Conservation (phyloP, 148 eudicot genomes). For the Rheum nobile region DNA sequence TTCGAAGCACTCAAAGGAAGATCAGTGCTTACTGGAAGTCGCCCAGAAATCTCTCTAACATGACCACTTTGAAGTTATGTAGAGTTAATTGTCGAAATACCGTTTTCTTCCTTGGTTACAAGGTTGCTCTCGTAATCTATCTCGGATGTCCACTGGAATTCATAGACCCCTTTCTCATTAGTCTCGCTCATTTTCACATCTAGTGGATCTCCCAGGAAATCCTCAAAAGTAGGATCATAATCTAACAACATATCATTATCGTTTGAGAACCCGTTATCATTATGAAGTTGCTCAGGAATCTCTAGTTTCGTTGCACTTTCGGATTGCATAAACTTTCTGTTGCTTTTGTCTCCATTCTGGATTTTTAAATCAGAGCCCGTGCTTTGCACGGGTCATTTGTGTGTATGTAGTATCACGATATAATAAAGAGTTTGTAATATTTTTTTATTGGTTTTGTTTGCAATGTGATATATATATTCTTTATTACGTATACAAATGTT, state of each 20-base stretch:
- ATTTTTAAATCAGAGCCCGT: too few relatives aligned
- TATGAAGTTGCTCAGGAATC: background rate
- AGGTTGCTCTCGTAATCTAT: background rate
- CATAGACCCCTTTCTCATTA: background rate
- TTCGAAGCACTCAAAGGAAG: background rate
- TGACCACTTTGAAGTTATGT: background rate
- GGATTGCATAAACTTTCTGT: background rate
- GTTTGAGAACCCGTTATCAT: background rate
- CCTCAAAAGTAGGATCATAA: background rate
- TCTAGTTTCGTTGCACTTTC: background rate
- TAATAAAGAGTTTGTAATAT: too few relatives aligned
- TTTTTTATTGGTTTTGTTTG: too few relatives aligned
- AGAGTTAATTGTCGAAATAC: background rate
- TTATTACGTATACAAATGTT: too few relatives aligned
- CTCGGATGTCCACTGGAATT: background rate
- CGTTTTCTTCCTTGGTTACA: background rate
- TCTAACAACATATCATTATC: background rate
- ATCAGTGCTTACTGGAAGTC: background rate
- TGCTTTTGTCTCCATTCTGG: background rate
- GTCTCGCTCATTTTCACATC: background rate
- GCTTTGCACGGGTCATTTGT: too few relatives aligned
- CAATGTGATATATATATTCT: too few relatives aligned
- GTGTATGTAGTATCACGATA: too few relatives aligned
- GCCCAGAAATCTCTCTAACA: background rate
- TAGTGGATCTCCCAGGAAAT: background rate